Base-by-base conservation (phyloP, 176 grass and related monocot species). In the Triticum urartu region DNA sequence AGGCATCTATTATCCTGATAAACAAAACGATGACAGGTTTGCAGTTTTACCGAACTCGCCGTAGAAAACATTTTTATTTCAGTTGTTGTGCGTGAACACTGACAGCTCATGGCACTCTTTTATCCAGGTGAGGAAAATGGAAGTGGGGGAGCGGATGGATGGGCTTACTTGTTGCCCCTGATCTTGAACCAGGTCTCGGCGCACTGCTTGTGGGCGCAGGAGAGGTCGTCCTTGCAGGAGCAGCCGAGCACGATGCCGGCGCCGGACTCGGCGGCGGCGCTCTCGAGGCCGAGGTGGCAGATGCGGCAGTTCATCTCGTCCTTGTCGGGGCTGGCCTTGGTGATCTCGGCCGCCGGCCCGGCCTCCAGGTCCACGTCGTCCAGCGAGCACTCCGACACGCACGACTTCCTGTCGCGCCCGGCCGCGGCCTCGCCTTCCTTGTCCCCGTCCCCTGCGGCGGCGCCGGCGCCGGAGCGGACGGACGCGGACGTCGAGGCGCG, bases 101-200 rank as follows among this genome's bases (percentile, higher is more conserved):
- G 13, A 38, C 75, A 80, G n/a, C 22, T 61, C 74, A 50, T 47
- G 26, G 68, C 50, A 54, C 50, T 35, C 78, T 3, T 26, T 32
- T 18, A 38, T 50, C n/a, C 63, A 70, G 32, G 60, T 25, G 26
- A 47, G 43, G 26, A 26, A 45, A 50, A 18, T 52, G 61, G 69
- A 80, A 68, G 35, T 48, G 75, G 47, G 68, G 47, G 34, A 78
- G 33, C 33, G 72, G 73, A 56, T 48, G 83, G 73, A 63, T 48
- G 83, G 21, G 63, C 90, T 94, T 91, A 99, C 97, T 91, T 99
- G 94, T 97, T 99, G 83, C 94, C 97, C 85, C 91, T 99, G 89
- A 99, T 99, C 86, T 99, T 99, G 87, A 99, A 99, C 97, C 97
- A 99, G 11, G 97, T 99, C 89, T 99, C 97, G 10, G 97, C 97